These are phyloP conservation scores for Takakia lepidozioides DNA, from an alignment of 225 moss, liverwort and hornwort genomes.

Conservation along the genomic window DNA sequence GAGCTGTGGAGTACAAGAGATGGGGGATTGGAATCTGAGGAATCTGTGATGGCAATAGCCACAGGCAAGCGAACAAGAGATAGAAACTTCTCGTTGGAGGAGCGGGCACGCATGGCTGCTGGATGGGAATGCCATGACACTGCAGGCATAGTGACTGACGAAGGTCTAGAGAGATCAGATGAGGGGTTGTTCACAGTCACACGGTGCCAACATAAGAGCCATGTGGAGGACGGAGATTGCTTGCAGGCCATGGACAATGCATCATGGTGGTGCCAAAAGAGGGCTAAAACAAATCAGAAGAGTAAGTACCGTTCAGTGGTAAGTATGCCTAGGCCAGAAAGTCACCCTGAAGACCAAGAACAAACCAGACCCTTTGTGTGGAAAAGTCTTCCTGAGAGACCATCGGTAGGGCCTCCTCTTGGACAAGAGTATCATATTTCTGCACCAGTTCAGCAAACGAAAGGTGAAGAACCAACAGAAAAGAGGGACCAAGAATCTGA, in stretches of 20 bases:
- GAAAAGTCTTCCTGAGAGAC: constrained; percentile 27
- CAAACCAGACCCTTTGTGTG: constrained; percentile 25
- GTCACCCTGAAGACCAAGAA: constrained; percentile 26
- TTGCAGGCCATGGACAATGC: constrained; percentile 8
- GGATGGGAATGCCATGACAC: constrained; percentile 32
- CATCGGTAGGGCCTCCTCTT: constrained; percentile 15
- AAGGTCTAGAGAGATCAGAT: constrained; percentile 8
- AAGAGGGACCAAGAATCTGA: too few species aligned
- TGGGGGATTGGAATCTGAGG: constrained; percentile 25
- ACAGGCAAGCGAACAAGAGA: constrained; percentile 55
- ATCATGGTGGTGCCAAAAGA: constrained; percentile 48
- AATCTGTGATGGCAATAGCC: constrained; percentile 26
- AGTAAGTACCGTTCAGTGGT: constrained; percentile 17
- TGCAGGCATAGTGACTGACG: constrained; percentile 2
- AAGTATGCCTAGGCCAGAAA: constrained; percentile 30
- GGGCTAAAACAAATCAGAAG: constrained; percentile 26
- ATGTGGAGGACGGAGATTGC: too few species aligned
- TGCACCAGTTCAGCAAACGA: constrained; percentile 13
- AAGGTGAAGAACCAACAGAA: constrained; percentile 10
- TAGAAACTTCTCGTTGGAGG: constrained; percentile 33
- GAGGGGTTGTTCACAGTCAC: constrained; percentile 15
- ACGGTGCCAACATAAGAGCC: too few species aligned
- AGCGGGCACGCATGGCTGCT: constrained; percentile 25
- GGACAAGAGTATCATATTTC: constrained; percentile 14
- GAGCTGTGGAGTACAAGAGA: constrained; percentile 27